These are phyloP conservation scores for Russula emetica DNA, from an alignment of 768 basidiomycete genomes.

Conservation along the genomic window DNA sequence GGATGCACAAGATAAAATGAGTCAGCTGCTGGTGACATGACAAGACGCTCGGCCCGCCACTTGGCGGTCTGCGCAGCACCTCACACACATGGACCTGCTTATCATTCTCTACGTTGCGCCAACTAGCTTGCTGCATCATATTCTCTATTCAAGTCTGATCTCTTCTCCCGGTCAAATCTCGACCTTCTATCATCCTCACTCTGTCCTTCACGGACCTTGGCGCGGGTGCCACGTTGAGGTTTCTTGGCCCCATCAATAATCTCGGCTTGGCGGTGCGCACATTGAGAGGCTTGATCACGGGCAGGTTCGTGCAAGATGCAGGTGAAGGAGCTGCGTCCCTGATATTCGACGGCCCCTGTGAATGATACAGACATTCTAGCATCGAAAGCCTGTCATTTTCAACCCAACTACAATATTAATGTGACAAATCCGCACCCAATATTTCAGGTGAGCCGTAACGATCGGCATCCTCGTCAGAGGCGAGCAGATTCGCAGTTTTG, in stretches of 20 bases:
- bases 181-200: slow-evolving; percentile 21
- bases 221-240: not conserved
- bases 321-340: not conserved
- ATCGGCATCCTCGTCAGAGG: not conserved
- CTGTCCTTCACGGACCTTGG: slow-evolving; percentile 25
- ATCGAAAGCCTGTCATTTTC: not conserved
- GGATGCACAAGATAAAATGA: not conserved
- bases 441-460: not conserved
- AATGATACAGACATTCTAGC: not conserved
- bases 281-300: slow-evolving; percentile 1
- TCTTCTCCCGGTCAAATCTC: not conserved
- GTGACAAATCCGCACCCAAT: not conserved
- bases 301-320: not conserved
- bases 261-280: not conserved
- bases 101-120: not conserved
- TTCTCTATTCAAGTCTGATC: not conserved
- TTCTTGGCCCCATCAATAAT: slow-evolving; percentile 10
- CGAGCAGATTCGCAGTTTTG: not conserved
- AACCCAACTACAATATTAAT: not conserved
- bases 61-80: not conserved
- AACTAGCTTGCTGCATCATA: not conserved
- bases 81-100: not conserved
- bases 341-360: not conserved
- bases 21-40: not conserved
- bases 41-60: not conserved